These are phyloP conservation scores for Pyropia yezoensis DNA, from an alignment of 23 red algal species.

Conservation along the genomic window DNA sequence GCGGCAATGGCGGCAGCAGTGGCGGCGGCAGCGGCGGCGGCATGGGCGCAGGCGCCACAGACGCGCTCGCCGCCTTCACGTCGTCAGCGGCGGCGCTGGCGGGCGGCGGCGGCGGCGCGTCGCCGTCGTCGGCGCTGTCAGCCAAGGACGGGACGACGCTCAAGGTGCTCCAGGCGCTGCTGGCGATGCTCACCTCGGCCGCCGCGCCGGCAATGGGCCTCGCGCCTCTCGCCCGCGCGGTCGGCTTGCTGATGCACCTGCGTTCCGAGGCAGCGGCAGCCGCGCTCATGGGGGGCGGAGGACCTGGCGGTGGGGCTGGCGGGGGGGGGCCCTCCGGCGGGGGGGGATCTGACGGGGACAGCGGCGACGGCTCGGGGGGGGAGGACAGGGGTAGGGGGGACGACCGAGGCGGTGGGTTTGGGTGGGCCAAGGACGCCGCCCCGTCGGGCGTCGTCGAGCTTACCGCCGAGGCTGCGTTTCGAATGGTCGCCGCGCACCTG, in stretches of 20 bases:
- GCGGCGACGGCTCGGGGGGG: too few relatives aligned
- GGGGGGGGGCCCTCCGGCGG: too few relatives aligned
- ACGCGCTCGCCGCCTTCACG: not conserved
- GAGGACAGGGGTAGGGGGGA: too few relatives aligned
- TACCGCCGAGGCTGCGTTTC: slow-evolving; percentile 57
- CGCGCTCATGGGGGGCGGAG: not conserved
- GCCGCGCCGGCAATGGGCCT: slow-evolving; percentile 15
- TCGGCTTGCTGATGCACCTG: slow-evolving; percentile 36
- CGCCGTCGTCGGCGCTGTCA: too few relatives aligned
- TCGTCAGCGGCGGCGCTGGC: not conserved
- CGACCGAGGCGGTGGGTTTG: not conserved
- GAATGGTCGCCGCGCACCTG: slow-evolving; percentile 44
- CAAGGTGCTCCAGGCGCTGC: slow-evolving; percentile 48
- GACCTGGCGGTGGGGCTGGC: too few relatives aligned
- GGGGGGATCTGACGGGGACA: too few relatives aligned
- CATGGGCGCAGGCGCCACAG: not conserved
- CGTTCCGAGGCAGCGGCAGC: not conserved
- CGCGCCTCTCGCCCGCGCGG: slow-evolving; percentile 19
- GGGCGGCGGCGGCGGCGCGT: too few relatives aligned
- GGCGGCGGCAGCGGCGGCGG: not conserved
- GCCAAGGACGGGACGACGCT: slow-evolving; percentile 25
- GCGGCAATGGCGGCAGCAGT: too few relatives aligned
- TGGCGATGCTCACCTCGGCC: slow-evolving; percentile 39
- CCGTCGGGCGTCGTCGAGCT: slow-evolving; percentile 46
- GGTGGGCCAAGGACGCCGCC: slow-evolving; percentile 6